A percentile compares a stretch with the other conserved stretches of the same genome.
phyloP scores from a whole-genome alignment of 1,139 yeast species.

The Protomyces lactucae-debilis region DNA sequence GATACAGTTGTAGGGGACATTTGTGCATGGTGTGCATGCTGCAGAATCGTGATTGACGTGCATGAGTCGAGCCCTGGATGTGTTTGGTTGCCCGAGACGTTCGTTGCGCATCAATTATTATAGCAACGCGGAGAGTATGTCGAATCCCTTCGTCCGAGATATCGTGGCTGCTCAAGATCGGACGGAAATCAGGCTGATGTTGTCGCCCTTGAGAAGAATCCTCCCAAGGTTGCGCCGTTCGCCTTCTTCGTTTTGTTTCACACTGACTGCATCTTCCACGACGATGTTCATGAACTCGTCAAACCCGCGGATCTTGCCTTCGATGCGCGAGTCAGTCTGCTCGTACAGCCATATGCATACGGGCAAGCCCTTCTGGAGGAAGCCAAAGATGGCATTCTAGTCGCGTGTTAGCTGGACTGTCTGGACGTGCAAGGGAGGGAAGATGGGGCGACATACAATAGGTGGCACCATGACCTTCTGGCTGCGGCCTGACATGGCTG shows the following conservation, averaged over 20 bases:
- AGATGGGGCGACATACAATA: constrained; percentile 9
- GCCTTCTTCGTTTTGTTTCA: constrained; percentile 38
- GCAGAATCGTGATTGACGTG: too few species aligned
- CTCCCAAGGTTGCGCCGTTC: constrained; percentile 47
- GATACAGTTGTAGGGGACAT: not conserved
- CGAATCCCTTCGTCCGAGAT: too few species aligned
- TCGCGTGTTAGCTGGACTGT: not conserved
- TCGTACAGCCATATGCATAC: constrained; percentile 88
- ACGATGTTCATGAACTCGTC: constrained; percentile 98
- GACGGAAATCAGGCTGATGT: constrained; percentile 64
- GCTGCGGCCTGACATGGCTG: constrained; percentile 25
- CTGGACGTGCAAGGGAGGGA: not conserved
- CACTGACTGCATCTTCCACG: constrained; percentile 80
- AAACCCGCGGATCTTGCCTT: constrained; percentile 82
- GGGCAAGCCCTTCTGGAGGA: constrained; percentile 70
- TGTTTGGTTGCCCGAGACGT: too few species aligned
- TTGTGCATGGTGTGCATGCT: too few species aligned
- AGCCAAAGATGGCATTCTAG: constrained; percentile 71
- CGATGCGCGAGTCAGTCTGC: constrained; percentile 69
- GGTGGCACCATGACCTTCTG: constrained; percentile 31
- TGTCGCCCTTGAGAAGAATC: constrained; percentile 85
- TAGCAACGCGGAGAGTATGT: too few species aligned
- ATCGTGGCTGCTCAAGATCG: too few species aligned
- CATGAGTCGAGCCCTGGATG: too few species aligned
- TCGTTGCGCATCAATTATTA: too few species aligned